These are phyloP conservation scores for Elsinoe necatrix DNA, from an alignment of 2,329 filamentous ascomycete genomes.

Conservation along the genomic window DNA sequence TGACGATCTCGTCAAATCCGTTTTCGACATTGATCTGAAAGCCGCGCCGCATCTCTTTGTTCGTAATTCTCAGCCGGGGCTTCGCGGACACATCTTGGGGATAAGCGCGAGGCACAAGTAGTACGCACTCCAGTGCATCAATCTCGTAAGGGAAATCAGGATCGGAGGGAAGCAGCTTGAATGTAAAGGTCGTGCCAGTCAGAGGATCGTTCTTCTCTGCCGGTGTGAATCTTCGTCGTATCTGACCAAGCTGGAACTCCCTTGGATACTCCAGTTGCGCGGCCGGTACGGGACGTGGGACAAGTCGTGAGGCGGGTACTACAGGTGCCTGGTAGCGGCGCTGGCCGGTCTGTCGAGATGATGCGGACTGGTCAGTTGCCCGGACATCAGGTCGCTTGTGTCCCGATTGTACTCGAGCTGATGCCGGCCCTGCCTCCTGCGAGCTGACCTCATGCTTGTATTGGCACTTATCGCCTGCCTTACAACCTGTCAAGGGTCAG, in stretches of 20 bases:
- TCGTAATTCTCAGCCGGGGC: conserved; percentile 55
- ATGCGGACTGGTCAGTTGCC: conserved; percentile 17
- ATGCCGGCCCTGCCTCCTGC: background rate
- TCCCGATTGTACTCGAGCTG: background rate
- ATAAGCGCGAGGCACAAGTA: conserved; percentile 57
- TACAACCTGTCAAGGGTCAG: conserved; percentile 37
- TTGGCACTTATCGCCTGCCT: conserved; percentile 43
- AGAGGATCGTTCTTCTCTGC: conserved; percentile 36
- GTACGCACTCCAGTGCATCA: conserved; percentile 56
- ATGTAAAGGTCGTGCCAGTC: conserved; percentile 50
- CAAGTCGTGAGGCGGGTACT: conserved; percentile 42
- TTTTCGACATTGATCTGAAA: conserved; percentile 69
- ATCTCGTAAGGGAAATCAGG: conserved; percentile 78
- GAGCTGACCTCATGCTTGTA: conserved; percentile 39
- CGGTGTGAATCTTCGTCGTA: conserved; percentile 57
- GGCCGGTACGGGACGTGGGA: conserved; percentile 57
- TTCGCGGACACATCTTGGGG: conserved; percentile 39
- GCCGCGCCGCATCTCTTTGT: conserved; percentile 61
- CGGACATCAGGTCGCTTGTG: background rate
- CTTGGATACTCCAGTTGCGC: conserved; percentile 59
- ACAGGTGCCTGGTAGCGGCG: conserved; percentile 26
- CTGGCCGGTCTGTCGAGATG: conserved; percentile 15
- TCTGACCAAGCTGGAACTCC: conserved; percentile 65
- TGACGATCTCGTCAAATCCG: conserved; percentile 60
- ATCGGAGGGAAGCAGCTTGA: conserved; percentile 64